Conservation (phyloP, 345 rosid species). For the Theobroma cacao region DNA sequence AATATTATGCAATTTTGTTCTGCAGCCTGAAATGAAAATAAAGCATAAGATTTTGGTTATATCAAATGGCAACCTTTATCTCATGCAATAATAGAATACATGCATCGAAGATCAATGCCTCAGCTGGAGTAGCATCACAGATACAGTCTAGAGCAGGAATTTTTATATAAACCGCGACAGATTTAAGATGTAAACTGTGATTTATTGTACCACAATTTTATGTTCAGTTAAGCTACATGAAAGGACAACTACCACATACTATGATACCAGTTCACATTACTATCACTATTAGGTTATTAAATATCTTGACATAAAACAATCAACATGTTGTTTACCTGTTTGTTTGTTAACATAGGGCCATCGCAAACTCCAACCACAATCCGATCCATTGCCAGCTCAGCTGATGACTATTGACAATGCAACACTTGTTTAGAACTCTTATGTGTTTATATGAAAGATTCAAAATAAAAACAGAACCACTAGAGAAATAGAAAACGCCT, state of each 20-base stretch:
- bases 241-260: not conserved
- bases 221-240: not conserved
- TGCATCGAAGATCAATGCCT: not conserved
- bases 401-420: conserved; percentile 51
- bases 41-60: not conserved
- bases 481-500: not conserved
- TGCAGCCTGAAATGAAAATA: not conserved
- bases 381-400: conserved; percentile 61
- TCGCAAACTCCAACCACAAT: conserved; percentile 81
- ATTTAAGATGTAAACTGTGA: not conserved
- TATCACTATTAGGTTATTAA: not conserved
- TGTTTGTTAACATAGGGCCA: conserved; percentile 77
- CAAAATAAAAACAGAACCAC: not conserved
- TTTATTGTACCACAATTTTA: not conserved
- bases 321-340: conserved; percentile 40
- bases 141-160: not conserved
- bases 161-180: not conserved
- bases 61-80: not conserved
- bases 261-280: not conserved
- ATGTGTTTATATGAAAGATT: not conserved
- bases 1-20: not conserved
- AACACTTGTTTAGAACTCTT: not conserved
- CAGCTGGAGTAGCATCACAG: not conserved
- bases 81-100: not conserved
- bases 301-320: not conserved